Evolutionary conservation across 257 asterid genomes (phyloP).

Genomic region (Catharanthus roseus): DNA sequence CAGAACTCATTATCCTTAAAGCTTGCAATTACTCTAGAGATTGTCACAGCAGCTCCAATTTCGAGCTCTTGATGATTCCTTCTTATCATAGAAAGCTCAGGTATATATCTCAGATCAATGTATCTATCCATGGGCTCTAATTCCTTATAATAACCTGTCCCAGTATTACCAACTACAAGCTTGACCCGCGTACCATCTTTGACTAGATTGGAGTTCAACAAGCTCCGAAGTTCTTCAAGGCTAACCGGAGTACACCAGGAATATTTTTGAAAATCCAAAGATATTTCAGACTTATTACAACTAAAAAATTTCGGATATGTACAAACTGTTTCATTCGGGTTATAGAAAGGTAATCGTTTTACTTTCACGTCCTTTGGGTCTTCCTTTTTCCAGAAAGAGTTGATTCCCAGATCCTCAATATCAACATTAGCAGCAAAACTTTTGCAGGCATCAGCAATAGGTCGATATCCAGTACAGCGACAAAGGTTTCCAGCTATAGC

Average conservation of each 20-base stretch:
- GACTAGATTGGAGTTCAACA: constrained; percentile 31
- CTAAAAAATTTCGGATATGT: constrained; percentile 34
- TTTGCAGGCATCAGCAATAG: constrained; percentile 77
- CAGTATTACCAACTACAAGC: constrained; percentile 63
- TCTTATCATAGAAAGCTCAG: constrained; percentile 42
- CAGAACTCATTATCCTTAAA: constrained; percentile 29
- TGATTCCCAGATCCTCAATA: constrained; percentile 66
- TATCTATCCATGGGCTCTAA: constrained; percentile 31
- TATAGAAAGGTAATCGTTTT: constrained; percentile 37
- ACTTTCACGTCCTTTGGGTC: constrained; percentile 30
- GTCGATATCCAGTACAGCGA: constrained; percentile 73
- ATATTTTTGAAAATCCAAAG: constrained; percentile 30
- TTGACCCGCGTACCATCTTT: constrained; percentile 30
- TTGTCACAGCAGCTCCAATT: constrained; percentile 59
- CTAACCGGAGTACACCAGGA: constrained; percentile 59
- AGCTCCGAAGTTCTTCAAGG: constrained; percentile 43
- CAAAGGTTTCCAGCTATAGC: constrained; percentile 62
- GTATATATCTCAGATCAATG: constrained; percentile 51
- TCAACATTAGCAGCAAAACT: constrained; percentile 57
- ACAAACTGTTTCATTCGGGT: constrained; percentile 26
- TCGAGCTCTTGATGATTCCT: constrained; percentile 38
- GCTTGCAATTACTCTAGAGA: constrained; percentile 39
- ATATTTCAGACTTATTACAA: constrained; percentile 18
- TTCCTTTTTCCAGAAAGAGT: constrained; percentile 52
- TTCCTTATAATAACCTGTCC: constrained; percentile 59